Conservation (phyloP, 129 eudicot species). For the Escallonia herrerae region DNA sequence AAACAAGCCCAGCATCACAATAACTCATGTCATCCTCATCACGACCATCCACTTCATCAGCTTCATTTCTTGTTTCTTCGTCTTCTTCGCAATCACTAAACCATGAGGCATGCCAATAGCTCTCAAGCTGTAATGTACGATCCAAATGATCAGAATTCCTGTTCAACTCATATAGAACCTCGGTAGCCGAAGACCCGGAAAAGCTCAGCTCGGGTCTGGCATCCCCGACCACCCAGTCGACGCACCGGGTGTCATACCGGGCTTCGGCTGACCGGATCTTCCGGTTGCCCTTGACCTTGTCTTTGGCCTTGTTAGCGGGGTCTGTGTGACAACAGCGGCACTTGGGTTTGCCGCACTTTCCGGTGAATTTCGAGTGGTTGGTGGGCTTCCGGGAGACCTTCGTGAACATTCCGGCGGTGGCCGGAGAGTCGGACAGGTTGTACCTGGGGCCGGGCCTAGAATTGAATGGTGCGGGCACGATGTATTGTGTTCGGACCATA, state of each 20-base stretch:
- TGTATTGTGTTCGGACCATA: constrained; percentile 28
- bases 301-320: constrained; percentile 50
- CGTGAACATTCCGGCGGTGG: constrained; percentile 45
- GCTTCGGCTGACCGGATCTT: constrained; percentile 31
- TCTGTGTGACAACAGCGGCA: constrained; percentile 43
- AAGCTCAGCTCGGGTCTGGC: constrained; percentile 15
- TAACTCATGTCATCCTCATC: constrained; percentile 29
- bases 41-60: constrained; percentile 19
- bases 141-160: constrained; percentile 39
- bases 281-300: constrained; percentile 49
- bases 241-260: constrained; percentile 4
- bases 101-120: neutral
- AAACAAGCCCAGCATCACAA: constrained; percentile 36
- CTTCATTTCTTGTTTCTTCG: neutral
- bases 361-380: constrained; percentile 69
- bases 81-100: constrained; percentile 7
- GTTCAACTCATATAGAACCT: neutral
- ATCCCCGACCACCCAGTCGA: constrained; percentile 30
- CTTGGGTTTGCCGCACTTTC: constrained; percentile 38
- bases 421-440: constrained; percentile 30
- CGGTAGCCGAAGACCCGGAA: constrained; percentile 30
- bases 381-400: constrained; percentile 53
- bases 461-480: constrained; percentile 18
- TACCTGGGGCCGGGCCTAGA: constrained; percentile 1
- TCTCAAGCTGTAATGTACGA: neutral